These are phyloP conservation scores for Eutypella sp. DNA, from an alignment of 2,329 filamentous ascomycete species.

Conservation along the genomic window DNA sequence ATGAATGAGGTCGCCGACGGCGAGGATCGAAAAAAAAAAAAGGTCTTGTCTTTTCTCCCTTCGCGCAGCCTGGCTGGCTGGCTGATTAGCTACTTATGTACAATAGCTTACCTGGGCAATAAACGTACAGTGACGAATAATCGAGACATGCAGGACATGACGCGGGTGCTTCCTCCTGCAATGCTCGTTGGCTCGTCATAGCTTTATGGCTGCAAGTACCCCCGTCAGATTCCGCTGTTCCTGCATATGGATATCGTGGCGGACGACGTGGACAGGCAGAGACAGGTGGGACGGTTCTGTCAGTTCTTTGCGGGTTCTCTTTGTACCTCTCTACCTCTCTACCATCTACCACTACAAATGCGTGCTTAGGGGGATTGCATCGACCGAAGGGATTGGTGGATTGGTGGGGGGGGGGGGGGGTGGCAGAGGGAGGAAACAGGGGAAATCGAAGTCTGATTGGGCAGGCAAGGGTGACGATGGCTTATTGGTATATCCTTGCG, in stretches of 20 bases:
- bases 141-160: too few relatives aligned
- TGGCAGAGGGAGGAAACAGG: not conserved
- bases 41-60: too few relatives aligned
- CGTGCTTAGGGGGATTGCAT: not conserved
- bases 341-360: too few relatives aligned
- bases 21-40: too few relatives aligned
- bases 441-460: not conserved
- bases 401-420: not conserved
- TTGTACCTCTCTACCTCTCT: too few relatives aligned
- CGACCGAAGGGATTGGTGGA: not conserved
- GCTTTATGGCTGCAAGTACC: too few relatives aligned
- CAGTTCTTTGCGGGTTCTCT: too few relatives aligned
- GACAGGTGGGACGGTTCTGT: not conserved
- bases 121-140: too few relatives aligned
- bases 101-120: too few relatives aligned
- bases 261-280: not conserved
- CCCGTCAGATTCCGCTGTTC: not conserved
- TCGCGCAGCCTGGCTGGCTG: not conserved
- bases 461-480: not conserved
- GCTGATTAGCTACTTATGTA: not conserved
- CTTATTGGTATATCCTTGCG: too few relatives aligned
- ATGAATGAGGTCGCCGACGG: too few relatives aligned
- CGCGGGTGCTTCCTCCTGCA: too few relatives aligned
- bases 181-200: not conserved
- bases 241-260: slow-evolving; percentile 1